phyloP scores from a whole-genome alignment of 225 moss, liverwort and hornwort species.

The Physcomitrellopsis africana region DNA sequence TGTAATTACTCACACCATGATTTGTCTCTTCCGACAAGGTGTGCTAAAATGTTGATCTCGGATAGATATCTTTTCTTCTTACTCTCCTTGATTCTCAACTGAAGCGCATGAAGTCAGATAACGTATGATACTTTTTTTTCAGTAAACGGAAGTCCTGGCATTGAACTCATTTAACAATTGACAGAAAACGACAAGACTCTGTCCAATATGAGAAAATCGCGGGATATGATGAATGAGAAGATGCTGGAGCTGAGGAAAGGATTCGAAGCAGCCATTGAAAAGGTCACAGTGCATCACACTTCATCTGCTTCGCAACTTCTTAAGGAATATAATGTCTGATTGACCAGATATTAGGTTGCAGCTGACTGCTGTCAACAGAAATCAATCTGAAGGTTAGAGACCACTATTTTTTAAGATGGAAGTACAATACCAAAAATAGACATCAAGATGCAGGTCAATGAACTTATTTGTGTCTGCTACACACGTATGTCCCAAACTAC shows the following conservation, averaged over 20 bases:
- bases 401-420: not conserved
- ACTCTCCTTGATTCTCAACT: not conserved
- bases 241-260: constrained; percentile 41
- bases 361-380: not conserved
- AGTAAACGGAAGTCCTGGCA: not conserved
- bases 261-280: constrained; percentile 42
- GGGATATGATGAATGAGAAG: constrained; percentile 49
- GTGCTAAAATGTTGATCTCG: not conserved
- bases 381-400: not conserved
- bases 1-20: constrained; percentile 33
- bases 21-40: constrained; percentile 58
- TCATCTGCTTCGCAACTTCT: not conserved
- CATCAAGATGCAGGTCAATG: not conserved
- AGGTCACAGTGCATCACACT: constrained; percentile 39
- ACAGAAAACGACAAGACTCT: constrained; percentile 53
- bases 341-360: not conserved
- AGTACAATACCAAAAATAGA: not conserved
- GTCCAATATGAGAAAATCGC: constrained; percentile 43
- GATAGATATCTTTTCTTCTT: not conserved
- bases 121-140: not conserved
- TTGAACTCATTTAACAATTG: not conserved
- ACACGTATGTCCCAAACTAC: not conserved
- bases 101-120: not conserved
- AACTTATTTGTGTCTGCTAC: not conserved
- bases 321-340: not conserved